Percentiles rank a stretch among this genome's conserved stretches.
These are phyloP conservation scores for Calycina herbarum DNA, from an alignment of 2,329 filamentous ascomycete genomes.

Conservation along the genomic window DNA sequence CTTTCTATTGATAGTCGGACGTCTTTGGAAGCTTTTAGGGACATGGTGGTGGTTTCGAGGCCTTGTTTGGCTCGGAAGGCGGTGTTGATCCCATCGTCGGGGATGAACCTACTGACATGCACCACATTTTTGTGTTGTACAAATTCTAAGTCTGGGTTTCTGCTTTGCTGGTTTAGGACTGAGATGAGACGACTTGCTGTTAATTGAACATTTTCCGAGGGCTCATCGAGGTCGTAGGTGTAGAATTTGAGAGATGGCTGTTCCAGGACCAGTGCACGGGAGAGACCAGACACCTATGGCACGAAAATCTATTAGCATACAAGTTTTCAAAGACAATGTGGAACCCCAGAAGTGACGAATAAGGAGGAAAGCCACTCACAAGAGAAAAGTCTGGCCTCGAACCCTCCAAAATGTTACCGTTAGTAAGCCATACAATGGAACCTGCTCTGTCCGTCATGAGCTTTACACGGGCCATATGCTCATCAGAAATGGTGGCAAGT, in stretches of 20 bases:
- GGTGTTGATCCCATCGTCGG: neutral
- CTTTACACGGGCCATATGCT: neutral
- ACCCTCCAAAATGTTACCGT: conserved; percentile 12
- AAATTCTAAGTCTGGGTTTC: neutral
- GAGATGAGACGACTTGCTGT: neutral
- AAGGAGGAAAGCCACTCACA: neutral
- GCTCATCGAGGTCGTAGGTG: conserved; percentile 16
- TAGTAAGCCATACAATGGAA: conserved; percentile 17
- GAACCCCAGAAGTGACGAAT: no score
- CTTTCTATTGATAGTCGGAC: neutral
- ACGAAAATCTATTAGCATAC: no score
- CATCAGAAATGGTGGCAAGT: neutral
- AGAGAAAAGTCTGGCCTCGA: conserved; percentile 10
- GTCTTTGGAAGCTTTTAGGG: neutral
- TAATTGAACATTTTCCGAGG: neutral
- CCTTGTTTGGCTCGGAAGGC: neutral
- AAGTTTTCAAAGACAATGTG: no score
- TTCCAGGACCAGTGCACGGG: conserved; percentile 16
- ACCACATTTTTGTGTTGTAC: neutral
- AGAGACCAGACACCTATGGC: conserved; percentile 8
- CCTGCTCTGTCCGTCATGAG: conserved; percentile 8
- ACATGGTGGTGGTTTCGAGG: neutral
- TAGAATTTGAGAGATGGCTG: conserved; percentile 19
- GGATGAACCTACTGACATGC: neutral
- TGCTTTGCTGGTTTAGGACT: neutral